Percentiles rank a stretch among this genome's conserved stretches.
Evolutionary conservation across 2,329 filamentous ascomycete species (phyloP).

Genomic region (Tolypocladium guangdongense): DNA sequence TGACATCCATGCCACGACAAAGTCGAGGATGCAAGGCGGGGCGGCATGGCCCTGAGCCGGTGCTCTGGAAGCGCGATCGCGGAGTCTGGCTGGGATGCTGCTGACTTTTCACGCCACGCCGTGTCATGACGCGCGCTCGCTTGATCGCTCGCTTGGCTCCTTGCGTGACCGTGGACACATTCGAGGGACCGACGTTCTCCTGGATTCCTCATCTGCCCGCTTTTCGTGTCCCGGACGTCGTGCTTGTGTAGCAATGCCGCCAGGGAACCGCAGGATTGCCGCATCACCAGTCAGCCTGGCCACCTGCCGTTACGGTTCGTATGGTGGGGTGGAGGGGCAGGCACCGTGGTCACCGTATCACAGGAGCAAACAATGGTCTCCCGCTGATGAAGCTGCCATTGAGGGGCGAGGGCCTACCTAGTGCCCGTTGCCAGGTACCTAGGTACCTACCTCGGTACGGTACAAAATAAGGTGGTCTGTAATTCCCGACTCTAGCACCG

Average conservation of each 20-base stretch:
- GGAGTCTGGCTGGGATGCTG: neutral
- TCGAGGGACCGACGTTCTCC: neutral
- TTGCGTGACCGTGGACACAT: neutral
- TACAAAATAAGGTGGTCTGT: neutral
- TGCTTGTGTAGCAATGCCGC: neutral
- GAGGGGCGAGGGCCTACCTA: too few relatives aligned
- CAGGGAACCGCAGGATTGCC: neutral
- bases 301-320: neutral
- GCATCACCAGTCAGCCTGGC: neutral
- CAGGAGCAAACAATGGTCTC: neutral
- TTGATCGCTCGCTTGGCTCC: neutral
- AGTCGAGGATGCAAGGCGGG: neutral
- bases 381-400: neutral
- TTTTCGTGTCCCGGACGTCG: neutral
- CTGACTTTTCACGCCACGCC: neutral
- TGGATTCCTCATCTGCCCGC: neutral
- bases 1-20: neutral
- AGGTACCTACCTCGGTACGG: too few relatives aligned
- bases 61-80: neutral
- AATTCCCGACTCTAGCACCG: neutral
- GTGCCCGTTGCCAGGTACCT: neutral
- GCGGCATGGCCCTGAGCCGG: neutral
- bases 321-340: neutral
- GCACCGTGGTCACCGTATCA: neutral
- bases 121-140: neutral